phyloP scores from a whole-genome alignment of 129 eudicot genomes.

The Mikania micrantha region DNA sequence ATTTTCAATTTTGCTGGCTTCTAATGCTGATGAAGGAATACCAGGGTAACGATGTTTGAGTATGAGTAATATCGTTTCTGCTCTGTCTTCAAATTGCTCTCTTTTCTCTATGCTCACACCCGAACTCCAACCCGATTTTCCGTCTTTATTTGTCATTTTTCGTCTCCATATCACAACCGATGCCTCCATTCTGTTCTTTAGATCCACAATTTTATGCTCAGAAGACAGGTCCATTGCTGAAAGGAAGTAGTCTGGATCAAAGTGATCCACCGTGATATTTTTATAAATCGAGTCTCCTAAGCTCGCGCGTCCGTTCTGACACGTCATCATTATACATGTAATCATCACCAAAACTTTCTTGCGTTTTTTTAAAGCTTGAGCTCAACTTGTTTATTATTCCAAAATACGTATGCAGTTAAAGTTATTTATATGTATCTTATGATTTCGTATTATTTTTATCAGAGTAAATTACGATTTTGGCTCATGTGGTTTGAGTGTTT shows the following conservation, averaged over 20 bases:
- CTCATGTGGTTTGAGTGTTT: too few species aligned
- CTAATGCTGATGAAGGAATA: slow-evolving; percentile 68
- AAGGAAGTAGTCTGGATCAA: slow-evolving; percentile 71
- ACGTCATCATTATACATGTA: neutral
- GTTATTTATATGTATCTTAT: too few species aligned
- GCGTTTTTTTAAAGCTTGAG: too few species aligned
- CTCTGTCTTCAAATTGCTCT: slow-evolving; percentile 92
- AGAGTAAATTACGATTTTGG: too few species aligned
- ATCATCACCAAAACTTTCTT: neutral
- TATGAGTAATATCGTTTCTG: slow-evolving; percentile 71
- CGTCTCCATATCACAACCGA: slow-evolving; percentile 90
- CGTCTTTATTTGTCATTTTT: slow-evolving; percentile 83
- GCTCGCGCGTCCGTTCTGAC: slow-evolving; percentile 86
- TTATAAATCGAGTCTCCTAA: slow-evolving; percentile 82
- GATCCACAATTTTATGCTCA: slow-evolving; percentile 81
- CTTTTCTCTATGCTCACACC: slow-evolving; percentile 77
- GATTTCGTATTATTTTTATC: too few species aligned
- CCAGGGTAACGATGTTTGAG: slow-evolving; percentile 87
- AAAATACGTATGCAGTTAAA: too few species aligned
- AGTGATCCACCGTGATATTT: slow-evolving; percentile 67
- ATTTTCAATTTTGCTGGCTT: slow-evolving; percentile 79
- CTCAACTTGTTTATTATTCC: too few species aligned
- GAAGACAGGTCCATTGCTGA: slow-evolving; percentile 65
- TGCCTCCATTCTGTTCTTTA: slow-evolving; percentile 90
- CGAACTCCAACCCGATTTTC: slow-evolving; percentile 89